These are phyloP conservation scores for Coniosporium tulheliwenetii DNA, from an alignment of 2,329 filamentous ascomycete genomes.

Conservation along the genomic window DNA sequence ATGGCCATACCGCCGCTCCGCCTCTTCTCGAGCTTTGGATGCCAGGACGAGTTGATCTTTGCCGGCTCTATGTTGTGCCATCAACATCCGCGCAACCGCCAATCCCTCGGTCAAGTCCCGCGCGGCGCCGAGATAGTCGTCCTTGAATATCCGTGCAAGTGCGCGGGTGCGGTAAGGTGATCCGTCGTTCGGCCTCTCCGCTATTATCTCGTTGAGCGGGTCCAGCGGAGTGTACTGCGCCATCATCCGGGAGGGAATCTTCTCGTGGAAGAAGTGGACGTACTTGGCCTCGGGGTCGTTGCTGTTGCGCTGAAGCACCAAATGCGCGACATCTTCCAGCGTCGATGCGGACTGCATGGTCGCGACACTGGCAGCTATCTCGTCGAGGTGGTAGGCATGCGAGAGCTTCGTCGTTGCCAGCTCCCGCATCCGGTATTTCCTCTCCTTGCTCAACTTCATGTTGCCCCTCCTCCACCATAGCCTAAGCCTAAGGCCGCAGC, in stretches of 20 bases:
- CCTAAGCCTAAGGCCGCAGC: constrained; percentile 39
- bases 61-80: constrained; percentile 34
- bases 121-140: constrained; percentile 54
- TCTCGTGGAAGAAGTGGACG: constrained; percentile 87
- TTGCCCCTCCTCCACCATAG: constrained; percentile 38
- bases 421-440: constrained; percentile 65
- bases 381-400: constrained; percentile 64
- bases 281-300: constrained; percentile 61
- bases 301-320: constrained; percentile 57
- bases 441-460: constrained; percentile 53
- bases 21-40: constrained; percentile 23
- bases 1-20: constrained; percentile 19
- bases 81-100: constrained; percentile 35
- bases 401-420: constrained; percentile 65
- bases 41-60: constrained; percentile 37
- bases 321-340: constrained; percentile 58
- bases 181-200: constrained; percentile 44
- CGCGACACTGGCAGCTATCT: constrained; percentile 68
- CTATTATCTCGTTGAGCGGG: constrained; percentile 52
- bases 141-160: constrained; percentile 59
- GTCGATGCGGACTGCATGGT: constrained; percentile 70
- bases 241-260: constrained; percentile 62
- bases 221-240: constrained; percentile 55
- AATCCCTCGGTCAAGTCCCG: constrained; percentile 57
- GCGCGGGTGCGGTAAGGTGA: constrained; percentile 59